phyloP scores from a whole-genome alignment of 495 filamentous ascomycete genomes.

The Jackrogersella multiformis region DNA sequence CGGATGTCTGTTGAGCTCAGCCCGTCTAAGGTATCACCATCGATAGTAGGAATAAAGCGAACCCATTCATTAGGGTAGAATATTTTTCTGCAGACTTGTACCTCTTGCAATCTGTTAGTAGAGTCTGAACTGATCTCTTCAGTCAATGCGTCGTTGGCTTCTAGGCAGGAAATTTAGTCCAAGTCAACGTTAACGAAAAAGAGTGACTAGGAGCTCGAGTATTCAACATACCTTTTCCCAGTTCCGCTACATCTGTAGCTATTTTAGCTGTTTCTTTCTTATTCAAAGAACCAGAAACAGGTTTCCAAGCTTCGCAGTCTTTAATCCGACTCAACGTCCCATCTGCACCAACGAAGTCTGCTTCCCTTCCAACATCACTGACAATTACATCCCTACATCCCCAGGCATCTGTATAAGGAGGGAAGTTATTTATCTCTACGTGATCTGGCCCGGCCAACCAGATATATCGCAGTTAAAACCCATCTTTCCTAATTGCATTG shows the following conservation, averaged over 20 bases:
- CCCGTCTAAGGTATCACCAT: background rate
- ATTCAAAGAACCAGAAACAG: background rate
- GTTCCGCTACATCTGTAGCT: background rate
- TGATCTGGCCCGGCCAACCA: constrained; percentile 2
- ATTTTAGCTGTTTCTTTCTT: background rate
- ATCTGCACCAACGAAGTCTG: constrained; percentile 2
- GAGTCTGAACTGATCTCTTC: background rate
- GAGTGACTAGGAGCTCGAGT: background rate
- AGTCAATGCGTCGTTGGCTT: background rate
- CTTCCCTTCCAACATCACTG: constrained; percentile 9
- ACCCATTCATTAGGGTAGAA: background rate
- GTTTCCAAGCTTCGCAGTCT: background rate
- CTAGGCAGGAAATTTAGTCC: background rate
- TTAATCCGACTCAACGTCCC: background rate
- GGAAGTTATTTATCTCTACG: background rate
- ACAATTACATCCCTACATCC: constrained; percentile 2
- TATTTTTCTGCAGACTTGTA: background rate
- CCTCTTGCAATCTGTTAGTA: background rate
- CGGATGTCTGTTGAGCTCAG: constrained; percentile 19
- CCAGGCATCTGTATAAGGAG: background rate
- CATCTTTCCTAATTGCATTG: background rate
- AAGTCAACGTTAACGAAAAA: background rate
- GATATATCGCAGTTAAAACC: constrained; percentile 9
- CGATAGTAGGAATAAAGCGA: constrained; percentile 6
- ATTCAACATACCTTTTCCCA: background rate